A percentile compares a stretch with the other conserved stretches of the same genome.
Evolutionary conservation across 306 rosid species (phyloP).

Genomic region (Quercus glauca): DNA sequence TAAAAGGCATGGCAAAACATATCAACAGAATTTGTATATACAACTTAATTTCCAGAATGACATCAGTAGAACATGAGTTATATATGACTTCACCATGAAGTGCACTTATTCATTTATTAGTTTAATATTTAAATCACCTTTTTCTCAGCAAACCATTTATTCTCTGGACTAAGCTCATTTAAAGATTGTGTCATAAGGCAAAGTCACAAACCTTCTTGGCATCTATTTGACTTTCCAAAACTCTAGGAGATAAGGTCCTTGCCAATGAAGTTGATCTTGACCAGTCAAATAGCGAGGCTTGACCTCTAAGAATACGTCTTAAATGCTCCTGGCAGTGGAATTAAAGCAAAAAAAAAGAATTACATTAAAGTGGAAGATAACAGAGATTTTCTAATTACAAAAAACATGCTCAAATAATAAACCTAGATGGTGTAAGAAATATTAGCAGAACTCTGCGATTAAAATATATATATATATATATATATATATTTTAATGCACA

Average conservation of each 20-base stretch:
- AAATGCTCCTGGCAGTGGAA: constrained; percentile 77
- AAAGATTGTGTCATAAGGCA: constrained; percentile 21
- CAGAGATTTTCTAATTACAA: constrained; percentile 15
- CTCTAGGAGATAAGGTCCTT: constrained; percentile 92
- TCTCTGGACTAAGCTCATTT: constrained; percentile 16
- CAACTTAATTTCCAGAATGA: constrained; percentile 12
- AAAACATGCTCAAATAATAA: background rate
- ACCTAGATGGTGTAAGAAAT: background rate
- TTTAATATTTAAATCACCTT: background rate
- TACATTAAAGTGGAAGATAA: constrained; percentile 10
- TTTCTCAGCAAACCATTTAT: constrained; percentile 7
- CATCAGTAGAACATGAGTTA: background rate
- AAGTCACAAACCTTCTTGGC: constrained; percentile 81
- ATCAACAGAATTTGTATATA: constrained; percentile 9
- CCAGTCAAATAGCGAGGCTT: constrained; percentile 95
- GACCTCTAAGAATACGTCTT: constrained; percentile 95
- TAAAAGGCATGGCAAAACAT: background rate
- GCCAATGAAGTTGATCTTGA: constrained; percentile 91
- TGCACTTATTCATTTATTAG: background rate
- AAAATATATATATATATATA: background rate
- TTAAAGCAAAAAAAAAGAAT: constrained; percentile 11
- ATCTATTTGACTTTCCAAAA: constrained; percentile 97
- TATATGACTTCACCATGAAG: background rate
- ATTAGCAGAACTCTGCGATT: background rate
- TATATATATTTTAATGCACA: background rate